Evolutionary conservation across 257 asterid genomes (phyloP), one percentile per base, ranked within the genome.

Genomic region (Linaria vulgaris): DNA sequence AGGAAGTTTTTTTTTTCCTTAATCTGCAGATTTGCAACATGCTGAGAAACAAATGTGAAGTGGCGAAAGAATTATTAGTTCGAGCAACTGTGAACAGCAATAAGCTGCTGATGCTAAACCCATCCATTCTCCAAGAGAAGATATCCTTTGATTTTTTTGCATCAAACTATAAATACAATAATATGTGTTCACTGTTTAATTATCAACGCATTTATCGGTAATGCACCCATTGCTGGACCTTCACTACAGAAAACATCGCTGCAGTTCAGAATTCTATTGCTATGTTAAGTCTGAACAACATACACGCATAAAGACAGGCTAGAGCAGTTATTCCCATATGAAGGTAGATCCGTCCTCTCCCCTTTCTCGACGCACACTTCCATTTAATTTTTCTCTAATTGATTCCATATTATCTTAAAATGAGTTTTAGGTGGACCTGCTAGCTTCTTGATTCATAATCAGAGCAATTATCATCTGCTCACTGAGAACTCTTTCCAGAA

Each of bases 1-100:
- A 43, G 43, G 25, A 47, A 27, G 3, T 16, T 49, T 13, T 21
- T 49, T 20, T 19, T 62, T 41, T 75, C 50, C 37, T 65, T 63
- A 11, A 12, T 39, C 46, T 73, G 79, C 91, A 92, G 99, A 87
- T 92, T 50, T 85, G 95, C 83, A 74, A 68, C 80, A 86, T 76
- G 80, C 85, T 89, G 45, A 80, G 83, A 70, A 87, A 78, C 85
- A 90, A 78, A 54, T 79, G 78, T 11, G 95, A 89, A 45, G 99
- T 85, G 72, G 97, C 96, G 1, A 89, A 90, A 64, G 96, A 90
- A 43, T 16, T 83, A 50, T 48, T 90, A 71, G 96, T 80, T 59
- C 85, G 72, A 69, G 89, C 88, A 70, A 64, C 82, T 59, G 88
- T 94, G 68, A 90, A 77, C 85, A 89, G 74, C 87, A 89, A 92